phyloP scores from a whole-genome alignment of 768 basidiomycete species.

The Chalciporus pseudorubinellus region DNA sequence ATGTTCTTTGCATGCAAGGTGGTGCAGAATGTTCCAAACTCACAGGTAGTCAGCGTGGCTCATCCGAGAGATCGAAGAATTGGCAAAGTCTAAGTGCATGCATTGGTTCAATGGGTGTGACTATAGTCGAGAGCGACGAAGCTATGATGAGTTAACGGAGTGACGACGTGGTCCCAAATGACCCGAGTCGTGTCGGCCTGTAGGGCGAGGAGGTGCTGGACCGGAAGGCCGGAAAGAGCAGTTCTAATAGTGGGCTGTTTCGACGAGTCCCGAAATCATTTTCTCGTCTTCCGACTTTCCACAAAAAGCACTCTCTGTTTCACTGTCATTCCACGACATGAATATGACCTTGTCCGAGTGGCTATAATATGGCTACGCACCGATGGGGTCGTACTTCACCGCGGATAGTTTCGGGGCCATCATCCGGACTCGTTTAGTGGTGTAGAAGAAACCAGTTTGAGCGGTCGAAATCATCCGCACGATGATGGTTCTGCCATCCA shows the following conservation, averaged over 20 bases:
- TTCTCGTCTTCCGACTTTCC: slow-evolving; percentile 74
- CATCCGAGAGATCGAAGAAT: neutral
- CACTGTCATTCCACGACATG: slow-evolving; percentile 39
- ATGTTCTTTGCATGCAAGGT: neutral
- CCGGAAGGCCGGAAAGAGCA: no score
- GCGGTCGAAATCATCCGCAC: slow-evolving; percentile 89
- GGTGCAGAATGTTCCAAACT: no score
- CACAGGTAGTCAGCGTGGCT: no score
- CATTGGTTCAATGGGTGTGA: neutral
- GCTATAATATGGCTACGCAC: slow-evolving; percentile 41
- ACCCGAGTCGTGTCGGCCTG: no score
- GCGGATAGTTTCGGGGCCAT: slow-evolving; percentile 76
- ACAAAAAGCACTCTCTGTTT: slow-evolving; percentile 74
- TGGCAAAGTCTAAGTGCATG: neutral
- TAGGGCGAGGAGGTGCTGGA: no score
- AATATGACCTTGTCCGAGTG: neutral
- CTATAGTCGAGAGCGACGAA: neutral
- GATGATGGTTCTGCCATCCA: slow-evolving; percentile 63
- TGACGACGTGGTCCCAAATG: no score
- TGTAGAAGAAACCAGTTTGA: slow-evolving; percentile 90
- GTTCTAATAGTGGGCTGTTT: neutral
- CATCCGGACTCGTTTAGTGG: slow-evolving; percentile 66
- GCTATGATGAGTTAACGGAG: neutral
- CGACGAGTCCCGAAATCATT: slow-evolving; percentile 30
- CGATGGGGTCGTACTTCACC: slow-evolving; percentile 89